Conservation (phyloP, 768 basidiomycete genomes). For the Ramaria sp. region DNA sequence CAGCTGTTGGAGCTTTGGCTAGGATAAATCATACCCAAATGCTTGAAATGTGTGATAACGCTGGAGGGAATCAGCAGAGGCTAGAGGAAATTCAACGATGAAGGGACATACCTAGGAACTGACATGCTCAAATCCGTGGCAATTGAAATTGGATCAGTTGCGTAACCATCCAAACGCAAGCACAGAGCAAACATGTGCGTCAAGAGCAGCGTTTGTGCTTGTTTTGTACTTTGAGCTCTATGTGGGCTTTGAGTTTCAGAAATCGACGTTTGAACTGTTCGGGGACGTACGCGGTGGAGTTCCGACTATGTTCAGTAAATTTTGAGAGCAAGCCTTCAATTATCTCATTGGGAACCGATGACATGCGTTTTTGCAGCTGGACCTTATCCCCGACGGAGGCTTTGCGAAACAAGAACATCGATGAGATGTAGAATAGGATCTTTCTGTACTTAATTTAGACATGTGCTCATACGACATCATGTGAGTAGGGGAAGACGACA, state of each 20-base stretch:
- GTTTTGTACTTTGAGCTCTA: conserved; percentile 47
- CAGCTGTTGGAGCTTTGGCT: not conserved
- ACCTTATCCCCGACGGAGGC: conserved; percentile 33
- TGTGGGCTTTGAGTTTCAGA: not conserved
- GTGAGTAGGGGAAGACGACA: conserved; percentile 10
- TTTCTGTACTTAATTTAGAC: conserved; percentile 36
- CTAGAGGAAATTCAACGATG: not conserved
- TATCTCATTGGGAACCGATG: conserved; percentile 47
- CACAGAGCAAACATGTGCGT: conserved; percentile 75
- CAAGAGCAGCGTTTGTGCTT: conserved; percentile 59
- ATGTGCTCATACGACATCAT: not conserved
- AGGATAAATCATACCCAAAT: conserved; percentile 39
- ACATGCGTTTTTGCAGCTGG: conserved; percentile 43
- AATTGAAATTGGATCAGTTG: conserved; percentile 53
- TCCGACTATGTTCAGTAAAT: conserved; percentile 70
- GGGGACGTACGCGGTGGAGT: conserved; percentile 45
- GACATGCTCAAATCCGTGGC: conserved; percentile 67
- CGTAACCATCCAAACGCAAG: conserved; percentile 68
- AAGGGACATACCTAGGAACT: conserved; percentile 45
- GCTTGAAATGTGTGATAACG: conserved; percentile 62
- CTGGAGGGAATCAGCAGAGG: conserved; percentile 22
- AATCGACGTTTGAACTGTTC: too few relatives aligned
- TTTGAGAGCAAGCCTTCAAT: conserved; percentile 65
- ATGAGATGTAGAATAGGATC: conserved; percentile 68
- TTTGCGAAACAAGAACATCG: conserved; percentile 64